These are phyloP conservation scores for Daldinia sp. DNA, from an alignment of 2,329 filamentous ascomycete species.

Conservation along the genomic window DNA sequence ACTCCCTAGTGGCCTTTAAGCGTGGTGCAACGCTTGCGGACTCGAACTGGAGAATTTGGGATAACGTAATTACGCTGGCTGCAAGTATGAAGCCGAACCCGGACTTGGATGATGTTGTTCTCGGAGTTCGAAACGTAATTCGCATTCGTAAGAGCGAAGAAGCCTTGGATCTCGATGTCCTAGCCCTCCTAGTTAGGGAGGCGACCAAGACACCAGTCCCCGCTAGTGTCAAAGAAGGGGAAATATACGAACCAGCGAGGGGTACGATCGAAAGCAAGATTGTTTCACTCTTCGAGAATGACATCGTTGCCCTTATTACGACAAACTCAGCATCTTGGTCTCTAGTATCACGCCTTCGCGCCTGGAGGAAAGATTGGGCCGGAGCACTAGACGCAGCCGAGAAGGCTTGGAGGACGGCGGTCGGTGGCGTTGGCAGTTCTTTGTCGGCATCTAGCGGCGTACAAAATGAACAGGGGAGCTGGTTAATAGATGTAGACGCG, in stretches of 20 bases:
- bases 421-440: constrained; percentile 63
- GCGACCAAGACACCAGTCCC: constrained; percentile 59
- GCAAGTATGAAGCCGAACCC: constrained; percentile 78
- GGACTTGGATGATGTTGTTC: constrained; percentile 78
- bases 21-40: constrained; percentile 85
- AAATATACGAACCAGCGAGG: constrained; percentile 60
- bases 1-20: constrained; percentile 87
- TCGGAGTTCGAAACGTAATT: constrained; percentile 80
- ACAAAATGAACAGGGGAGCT: constrained; percentile 52
- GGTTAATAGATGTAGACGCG: constrained; percentile 69
- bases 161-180: constrained; percentile 79
- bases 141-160: constrained; percentile 82
- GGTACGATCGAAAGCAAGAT: constrained; percentile 73
- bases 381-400: constrained; percentile 86
- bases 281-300: constrained; percentile 78
- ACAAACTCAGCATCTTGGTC: constrained; percentile 81
- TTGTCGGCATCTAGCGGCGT: constrained; percentile 57
- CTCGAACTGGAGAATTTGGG: constrained; percentile 94
- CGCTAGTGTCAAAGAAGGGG: constrained; percentile 47
- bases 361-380: constrained; percentile 77
- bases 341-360: constrained; percentile 76
- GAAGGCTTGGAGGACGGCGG: constrained; percentile 85
- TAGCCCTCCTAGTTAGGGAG: constrained; percentile 79
- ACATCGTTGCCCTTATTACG: constrained; percentile 87
- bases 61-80: constrained; percentile 91